Evolutionary conservation across 768 basidiomycete genomes (phyloP), one percentile per base, ranked within the genome.

Genomic region (Lyophyllum atratum): DNA sequence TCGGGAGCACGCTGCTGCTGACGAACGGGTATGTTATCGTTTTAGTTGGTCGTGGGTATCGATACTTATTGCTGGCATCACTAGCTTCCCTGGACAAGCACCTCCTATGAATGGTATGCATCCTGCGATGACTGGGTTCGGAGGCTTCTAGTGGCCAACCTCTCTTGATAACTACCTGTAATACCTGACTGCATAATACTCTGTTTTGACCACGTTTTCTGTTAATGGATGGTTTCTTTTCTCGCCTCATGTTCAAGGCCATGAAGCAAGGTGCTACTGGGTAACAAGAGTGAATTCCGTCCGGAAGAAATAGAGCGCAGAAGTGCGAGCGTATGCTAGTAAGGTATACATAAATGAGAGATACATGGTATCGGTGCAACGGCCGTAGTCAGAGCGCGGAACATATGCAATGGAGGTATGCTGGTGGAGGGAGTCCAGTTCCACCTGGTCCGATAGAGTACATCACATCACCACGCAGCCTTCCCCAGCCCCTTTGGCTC

Each of bases 51-150:
- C 28, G 33, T 54, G 51, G n/a, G 29, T 19, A 2, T 47, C 31
- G 19, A 14, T 37, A 14, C 12, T 66, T 33, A 56, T 28, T 43
- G 26, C 21, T 48, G 33, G 19, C 47, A 17, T 28, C 8, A 8
- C 15, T 28, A 89, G 89, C 54, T 86, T 81, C 72, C 76, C 79
- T 54, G 79, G 82, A 44, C 86, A 89, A 64, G 86, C 81, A 33
- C 86, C 89, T 61, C 80, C 83, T 59, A 81, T 85, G 76, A 90
- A 90, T 63, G 89, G 86, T 39, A 82, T 90, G 70, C 78, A 82
- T 71, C 82, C 88, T 58, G 88, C 78, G 54, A 86, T 85, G 85
- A 88, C 87, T 63, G 87, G 87, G 26, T 89, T 83, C 67, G 82
- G 80, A 59, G 59, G 64, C 37, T 78, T 64, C 52, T 68, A 59